Conservation (phyloP, 2,329 filamentous ascomycete species). For the Colletotrichum costaricense region DNA sequence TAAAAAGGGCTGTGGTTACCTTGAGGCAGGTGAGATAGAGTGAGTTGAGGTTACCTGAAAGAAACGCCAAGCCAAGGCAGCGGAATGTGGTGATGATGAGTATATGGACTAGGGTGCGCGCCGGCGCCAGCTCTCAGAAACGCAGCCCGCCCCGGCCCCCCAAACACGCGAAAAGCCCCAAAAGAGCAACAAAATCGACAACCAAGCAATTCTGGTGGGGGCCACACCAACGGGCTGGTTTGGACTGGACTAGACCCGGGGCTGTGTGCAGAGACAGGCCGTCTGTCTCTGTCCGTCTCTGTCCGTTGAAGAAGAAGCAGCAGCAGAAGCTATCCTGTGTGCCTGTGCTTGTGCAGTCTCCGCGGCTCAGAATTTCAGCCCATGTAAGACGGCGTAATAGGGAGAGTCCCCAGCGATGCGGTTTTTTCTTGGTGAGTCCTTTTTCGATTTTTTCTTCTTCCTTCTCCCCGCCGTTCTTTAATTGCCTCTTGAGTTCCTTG, state of each 20-base stretch:
- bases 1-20: no score
- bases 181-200: background rate
- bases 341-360: background rate
- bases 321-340: background rate
- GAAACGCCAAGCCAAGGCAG: background rate
- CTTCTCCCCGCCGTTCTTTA: background rate
- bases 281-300: background rate
- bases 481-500: background rate
- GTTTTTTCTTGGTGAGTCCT: background rate
- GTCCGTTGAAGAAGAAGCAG: background rate
- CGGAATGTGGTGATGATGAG: background rate
- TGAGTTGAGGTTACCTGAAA: background rate
- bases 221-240: background rate
- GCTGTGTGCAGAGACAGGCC: constrained; percentile 2
- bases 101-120: background rate
- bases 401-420: background rate
- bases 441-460: background rate
- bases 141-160: background rate
- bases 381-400: background rate
- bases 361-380: background rate
- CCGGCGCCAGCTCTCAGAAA: background rate
- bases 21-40: background rate
- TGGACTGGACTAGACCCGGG: constrained; percentile 9
- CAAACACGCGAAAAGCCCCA: background rate
- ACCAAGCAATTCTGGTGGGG: background rate